phyloP scores from a whole-genome alignment of 1,139 yeast genomes.

The Kodamaea arcana region DNA sequence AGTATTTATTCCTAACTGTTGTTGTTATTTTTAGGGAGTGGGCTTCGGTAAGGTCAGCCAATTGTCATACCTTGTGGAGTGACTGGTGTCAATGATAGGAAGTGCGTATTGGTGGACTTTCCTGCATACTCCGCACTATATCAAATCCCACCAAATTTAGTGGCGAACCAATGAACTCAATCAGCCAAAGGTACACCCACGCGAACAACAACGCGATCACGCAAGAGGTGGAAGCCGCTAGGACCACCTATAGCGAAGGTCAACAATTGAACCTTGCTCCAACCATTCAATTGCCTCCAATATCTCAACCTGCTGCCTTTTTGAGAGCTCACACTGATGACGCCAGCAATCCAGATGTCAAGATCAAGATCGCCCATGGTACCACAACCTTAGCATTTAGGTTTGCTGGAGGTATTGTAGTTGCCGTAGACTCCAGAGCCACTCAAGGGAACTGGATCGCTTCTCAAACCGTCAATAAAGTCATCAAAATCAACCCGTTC shows the following conservation, averaged over 20 bases:
- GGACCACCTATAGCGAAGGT: conserved; percentile 18
- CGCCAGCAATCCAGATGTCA: conserved; percentile 85
- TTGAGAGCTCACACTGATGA: conserved; percentile 98
- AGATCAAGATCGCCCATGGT: conserved; percentile 96
- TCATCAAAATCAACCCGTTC: conserved; percentile 92
- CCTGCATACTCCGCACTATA: too few relatives aligned
- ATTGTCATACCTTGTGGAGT: too few relatives aligned
- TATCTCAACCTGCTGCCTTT: conserved; percentile 89
- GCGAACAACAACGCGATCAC: conserved; percentile 25
- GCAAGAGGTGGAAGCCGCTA: conserved; percentile 29
- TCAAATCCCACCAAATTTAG: too few relatives aligned
- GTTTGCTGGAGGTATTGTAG: conserved; percentile 92
- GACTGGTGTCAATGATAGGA: too few relatives aligned
- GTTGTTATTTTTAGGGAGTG: too few relatives aligned
- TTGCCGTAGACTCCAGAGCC: conserved; percentile 97
- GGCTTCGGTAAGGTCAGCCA: too few relatives aligned
- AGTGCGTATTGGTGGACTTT: too few relatives aligned
- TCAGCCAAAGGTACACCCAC: conserved; percentile 38
- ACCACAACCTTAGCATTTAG: conserved; percentile 96
- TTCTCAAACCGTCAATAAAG: conserved; percentile 96
- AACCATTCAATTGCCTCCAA: conserved; percentile 71
- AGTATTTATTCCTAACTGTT: too few relatives aligned
- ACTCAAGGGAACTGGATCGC: conserved; percentile 99
- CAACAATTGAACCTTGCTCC: conserved; percentile 52
- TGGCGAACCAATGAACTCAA: conserved; percentile 31